Percentiles rank a stretch among this genome's conserved stretches.
phyloP scores from a whole-genome alignment of 441 rosid species.

The Erodium texanum region DNA sequence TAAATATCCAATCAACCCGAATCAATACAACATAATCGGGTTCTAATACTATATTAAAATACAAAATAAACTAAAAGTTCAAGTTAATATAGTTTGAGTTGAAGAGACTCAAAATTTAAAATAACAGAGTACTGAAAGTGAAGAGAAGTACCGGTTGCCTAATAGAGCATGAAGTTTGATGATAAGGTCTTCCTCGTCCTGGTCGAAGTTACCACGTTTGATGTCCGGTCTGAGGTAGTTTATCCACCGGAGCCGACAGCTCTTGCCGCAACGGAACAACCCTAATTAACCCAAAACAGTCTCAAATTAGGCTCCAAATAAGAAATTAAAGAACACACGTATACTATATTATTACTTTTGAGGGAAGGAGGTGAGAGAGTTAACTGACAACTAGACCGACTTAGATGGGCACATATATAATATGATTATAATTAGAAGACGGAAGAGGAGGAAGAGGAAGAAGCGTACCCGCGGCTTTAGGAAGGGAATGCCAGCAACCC shows the following conservation, averaged over 20 bases:
- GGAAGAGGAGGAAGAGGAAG: too few relatives aligned
- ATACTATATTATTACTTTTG: too few relatives aligned
- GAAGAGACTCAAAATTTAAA: too few relatives aligned
- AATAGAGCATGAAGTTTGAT: slow-evolving; percentile 42
- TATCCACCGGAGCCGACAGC: slow-evolving; percentile 39
- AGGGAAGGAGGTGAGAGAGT: too few relatives aligned
- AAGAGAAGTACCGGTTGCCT: slow-evolving; percentile 36
- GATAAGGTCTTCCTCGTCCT: slow-evolving; percentile 41
- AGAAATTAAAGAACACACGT: neutral
- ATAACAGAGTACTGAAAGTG: too few relatives aligned
- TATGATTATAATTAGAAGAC: too few relatives aligned
- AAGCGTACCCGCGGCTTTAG: slow-evolving; percentile 29
- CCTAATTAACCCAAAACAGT: slow-evolving; percentile 14
- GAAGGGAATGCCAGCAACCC: slow-evolving; percentile 38
- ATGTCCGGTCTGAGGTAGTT: slow-evolving; percentile 37
- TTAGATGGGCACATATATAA: too few relatives aligned
- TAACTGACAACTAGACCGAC: too few relatives aligned
- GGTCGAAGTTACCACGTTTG: slow-evolving; percentile 32
- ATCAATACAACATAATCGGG: neutral
- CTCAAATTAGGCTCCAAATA: neutral
- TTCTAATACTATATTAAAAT: too few relatives aligned
- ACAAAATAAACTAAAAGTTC: too few relatives aligned
- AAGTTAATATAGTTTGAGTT: too few relatives aligned
- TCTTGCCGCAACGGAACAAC: slow-evolving; percentile 35
- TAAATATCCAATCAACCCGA: neutral